Percentiles rank a stretch among this genome's conserved stretches.
Conservation (phyloP, 306 rosid genomes). For the Prunus salicina region DNA sequence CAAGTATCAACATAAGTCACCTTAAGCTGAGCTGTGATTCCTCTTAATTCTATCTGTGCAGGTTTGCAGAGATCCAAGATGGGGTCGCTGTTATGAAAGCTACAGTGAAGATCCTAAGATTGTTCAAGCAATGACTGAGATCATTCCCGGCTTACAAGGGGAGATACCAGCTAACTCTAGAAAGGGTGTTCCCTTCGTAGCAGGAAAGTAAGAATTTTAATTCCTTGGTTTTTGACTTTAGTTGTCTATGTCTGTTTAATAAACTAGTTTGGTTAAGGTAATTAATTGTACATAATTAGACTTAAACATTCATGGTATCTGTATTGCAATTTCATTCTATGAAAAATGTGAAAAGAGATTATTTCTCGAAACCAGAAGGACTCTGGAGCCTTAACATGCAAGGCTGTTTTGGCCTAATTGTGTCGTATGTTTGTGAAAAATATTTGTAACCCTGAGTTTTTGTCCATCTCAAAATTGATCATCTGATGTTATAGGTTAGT, state of each 20-base stretch:
- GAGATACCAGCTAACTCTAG: conserved; percentile 31
- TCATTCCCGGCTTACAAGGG: conserved; percentile 39
- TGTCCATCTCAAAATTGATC: not conserved
- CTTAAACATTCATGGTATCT: no score
- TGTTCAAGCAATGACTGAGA: conserved; percentile 35
- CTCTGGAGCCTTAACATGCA: no score
- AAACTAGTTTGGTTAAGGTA: not conserved
- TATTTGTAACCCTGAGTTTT: not conserved
- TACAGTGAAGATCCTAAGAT: conserved; percentile 33
- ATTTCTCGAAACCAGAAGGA: no score
- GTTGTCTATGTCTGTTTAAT: not conserved
- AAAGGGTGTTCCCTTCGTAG: conserved; percentile 31
- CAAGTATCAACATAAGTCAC: not conserved
- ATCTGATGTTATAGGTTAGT: not conserved
- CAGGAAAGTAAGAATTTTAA: conserved; percentile 30
- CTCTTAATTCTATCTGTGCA: not conserved
- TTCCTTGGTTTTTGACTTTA: not conserved
- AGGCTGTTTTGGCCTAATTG: no score
- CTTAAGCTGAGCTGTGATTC: not conserved
- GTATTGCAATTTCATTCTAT: no score
- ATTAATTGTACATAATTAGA: no score
- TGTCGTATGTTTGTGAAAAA: no score
- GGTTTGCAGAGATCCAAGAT: conserved; percentile 50
- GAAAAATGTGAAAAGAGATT: no score
- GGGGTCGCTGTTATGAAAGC: conserved; percentile 47